phyloP scores from a whole-genome alignment of 768 basidiomycete species.

The Mycena latifolia region DNA sequence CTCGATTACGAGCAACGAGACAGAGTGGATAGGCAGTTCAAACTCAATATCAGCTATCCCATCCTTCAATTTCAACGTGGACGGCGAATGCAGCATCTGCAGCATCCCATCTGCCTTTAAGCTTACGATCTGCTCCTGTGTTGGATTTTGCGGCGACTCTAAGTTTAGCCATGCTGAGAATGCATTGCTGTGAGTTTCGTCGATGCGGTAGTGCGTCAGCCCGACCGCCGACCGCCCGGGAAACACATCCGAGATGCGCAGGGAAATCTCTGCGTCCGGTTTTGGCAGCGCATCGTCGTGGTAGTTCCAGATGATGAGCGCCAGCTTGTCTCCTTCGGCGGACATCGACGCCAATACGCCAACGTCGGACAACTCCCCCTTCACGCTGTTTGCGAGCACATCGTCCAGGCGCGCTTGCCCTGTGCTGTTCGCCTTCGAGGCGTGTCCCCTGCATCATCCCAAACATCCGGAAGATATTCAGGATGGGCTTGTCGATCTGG shows the following conservation, averaged over 20 bases:
- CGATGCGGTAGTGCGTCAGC: conserved; percentile 34
- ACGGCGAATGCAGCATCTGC: conserved; percentile 31
- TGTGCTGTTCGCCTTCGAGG: conserved; percentile 32
- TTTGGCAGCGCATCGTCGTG: conserved; percentile 34
- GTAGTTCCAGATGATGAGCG: conserved; percentile 32
- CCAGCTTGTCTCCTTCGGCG: conserved; percentile 27
- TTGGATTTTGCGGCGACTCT: conserved; percentile 30
- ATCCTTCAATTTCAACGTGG: conserved; percentile 24
- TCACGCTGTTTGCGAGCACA: conserved; percentile 30
- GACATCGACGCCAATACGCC: conserved; percentile 33
- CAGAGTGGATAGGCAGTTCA: conserved; percentile 30
- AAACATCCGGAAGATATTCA: conserved; percentile 35
- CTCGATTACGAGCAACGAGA: conserved; percentile 35
- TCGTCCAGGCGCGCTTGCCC: conserved; percentile 29
- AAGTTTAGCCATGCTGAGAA: conserved; percentile 28
- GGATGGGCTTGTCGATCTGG: conserved; percentile 35
- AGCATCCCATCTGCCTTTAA: conserved; percentile 31
- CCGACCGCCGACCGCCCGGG: conserved; percentile 14
- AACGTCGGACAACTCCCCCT: conserved; percentile 30
- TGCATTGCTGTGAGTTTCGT: conserved; percentile 32
- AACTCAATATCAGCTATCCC: conserved; percentile 28
- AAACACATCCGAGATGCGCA: conserved; percentile 30
- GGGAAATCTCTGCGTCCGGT: conserved; percentile 32
- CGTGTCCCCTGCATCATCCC: conserved; percentile 33
- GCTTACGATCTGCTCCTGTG: conserved; percentile 27